A percentile compares a stretch with the other conserved stretches of the same genome.
Evolutionary conservation across 805 yeast genomes (phyloP).

Genomic region (Wickerhamomyces tratensis): DNA sequence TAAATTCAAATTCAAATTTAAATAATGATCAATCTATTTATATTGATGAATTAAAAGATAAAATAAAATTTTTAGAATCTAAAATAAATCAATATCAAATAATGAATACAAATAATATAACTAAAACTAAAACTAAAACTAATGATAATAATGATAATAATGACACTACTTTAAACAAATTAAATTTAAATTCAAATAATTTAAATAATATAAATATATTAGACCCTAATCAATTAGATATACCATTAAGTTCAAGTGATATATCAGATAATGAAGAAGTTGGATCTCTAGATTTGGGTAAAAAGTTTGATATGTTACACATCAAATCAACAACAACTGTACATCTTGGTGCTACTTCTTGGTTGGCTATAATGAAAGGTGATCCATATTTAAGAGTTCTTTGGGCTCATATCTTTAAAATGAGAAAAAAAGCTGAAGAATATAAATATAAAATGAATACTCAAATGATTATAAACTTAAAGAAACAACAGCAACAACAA

Average conservation of each 20-base stretch:
- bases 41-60: too few relatives aligned
- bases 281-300: conserved; percentile 27
- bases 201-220: too few relatives aligned
- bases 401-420: conserved; percentile 39
- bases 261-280: conserved; percentile 15
- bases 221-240: too few relatives aligned
- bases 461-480: background rate
- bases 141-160: background rate
- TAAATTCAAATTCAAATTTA: too few relatives aligned
- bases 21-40: conserved; percentile 4
- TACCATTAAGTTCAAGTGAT: conserved; percentile 4
- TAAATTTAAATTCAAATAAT: too few relatives aligned
- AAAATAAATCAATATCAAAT: too few relatives aligned
- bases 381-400: conserved; percentile 45
- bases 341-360: conserved; percentile 43
- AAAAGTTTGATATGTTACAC: conserved; percentile 35
- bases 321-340: conserved; percentile 31
- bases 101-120: conserved; percentile 5
- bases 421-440: conserved; percentile 26
- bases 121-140: conserved; percentile 3
- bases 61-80: too few relatives aligned
- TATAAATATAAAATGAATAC: conserved; percentile 9
- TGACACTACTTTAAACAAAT: too few relatives aligned
- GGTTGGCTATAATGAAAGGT: conserved; percentile 51
- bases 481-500: background rate